These are phyloP conservation scores for Tricholoma terreum DNA, from an alignment of 768 basidiomycete species.

Conservation along the genomic window DNA sequence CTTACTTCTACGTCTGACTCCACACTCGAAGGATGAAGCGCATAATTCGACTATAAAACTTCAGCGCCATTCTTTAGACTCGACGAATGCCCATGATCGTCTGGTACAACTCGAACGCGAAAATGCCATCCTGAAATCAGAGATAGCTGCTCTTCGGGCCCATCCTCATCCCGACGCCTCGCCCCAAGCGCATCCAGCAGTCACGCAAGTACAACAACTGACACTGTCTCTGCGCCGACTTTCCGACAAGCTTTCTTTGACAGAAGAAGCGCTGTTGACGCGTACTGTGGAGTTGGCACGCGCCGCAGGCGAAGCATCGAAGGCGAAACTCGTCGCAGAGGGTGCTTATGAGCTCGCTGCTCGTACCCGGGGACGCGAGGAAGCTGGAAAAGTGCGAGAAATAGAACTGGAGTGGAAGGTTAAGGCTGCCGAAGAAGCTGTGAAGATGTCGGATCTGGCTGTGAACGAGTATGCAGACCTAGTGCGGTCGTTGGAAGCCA, in stretches of 20 bases:
- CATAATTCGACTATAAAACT: constrained; percentile 63
- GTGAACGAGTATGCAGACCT: constrained; percentile 75
- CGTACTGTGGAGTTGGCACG: constrained; percentile 47
- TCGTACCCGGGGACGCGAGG: constrained; percentile 50
- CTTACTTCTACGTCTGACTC: constrained; percentile 11
- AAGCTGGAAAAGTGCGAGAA: constrained; percentile 47
- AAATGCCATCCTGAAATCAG: constrained; percentile 53
- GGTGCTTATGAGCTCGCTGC: constrained; percentile 56
- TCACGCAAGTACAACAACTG: constrained; percentile 45
- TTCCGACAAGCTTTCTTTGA: constrained; percentile 62
- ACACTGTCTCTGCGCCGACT: constrained; percentile 66
- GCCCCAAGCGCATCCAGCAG: constrained; percentile 24
- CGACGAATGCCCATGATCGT: constrained; percentile 45
- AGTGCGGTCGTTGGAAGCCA: constrained; percentile 67
- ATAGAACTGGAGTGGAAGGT: constrained; percentile 45
- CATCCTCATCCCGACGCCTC: constrained; percentile 42
- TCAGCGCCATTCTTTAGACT: constrained; percentile 57
- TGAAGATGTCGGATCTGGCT: constrained; percentile 59
- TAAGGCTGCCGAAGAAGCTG: constrained; percentile 52
- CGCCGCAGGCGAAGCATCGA: constrained; percentile 40
- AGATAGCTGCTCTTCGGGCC: constrained; percentile 53
- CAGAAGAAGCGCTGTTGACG: constrained; percentile 52
- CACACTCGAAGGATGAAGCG: constrained; percentile 69
- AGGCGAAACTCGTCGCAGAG: constrained; percentile 41
- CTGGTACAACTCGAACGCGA: constrained; percentile 52